Base-by-base conservation (phyloP, 1,139 yeast species). In the Candida mesenterica region DNA sequence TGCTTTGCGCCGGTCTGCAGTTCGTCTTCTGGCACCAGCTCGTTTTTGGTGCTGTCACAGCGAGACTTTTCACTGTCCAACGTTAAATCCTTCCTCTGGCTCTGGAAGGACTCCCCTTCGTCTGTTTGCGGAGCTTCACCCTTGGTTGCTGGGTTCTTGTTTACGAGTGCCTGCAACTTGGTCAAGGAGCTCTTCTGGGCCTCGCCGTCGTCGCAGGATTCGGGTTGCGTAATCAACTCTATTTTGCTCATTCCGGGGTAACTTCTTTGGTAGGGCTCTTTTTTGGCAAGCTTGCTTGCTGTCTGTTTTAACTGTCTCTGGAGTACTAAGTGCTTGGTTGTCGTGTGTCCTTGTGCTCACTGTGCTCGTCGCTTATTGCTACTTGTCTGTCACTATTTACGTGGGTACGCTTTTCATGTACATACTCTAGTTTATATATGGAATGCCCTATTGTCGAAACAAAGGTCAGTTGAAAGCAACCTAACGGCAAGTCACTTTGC, bases 211-310 rank as follows among this genome's bases (percentile, higher is more conserved):
- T 15, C 12, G 4, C 15, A 9, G 12, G 8, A 9, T 5, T 43
- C 44, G 9, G 49, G 53, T 31, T 52, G 53, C 3, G 56, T 49
- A 20, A 50, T 33, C 16, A 53, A 34, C 28, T 49, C 46, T 23
- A 51, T 46, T 17, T 43, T 49, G 27, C 38, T 40, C 44, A 41
- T 44, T 19, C n/a, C n/a, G n/a, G n/a, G n/a, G n/a, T n/a, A n/a
- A n/a, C n/a, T n/a, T n/a, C n/a, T n/a, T n/a, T n/a, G 14, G 8
- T 7, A 28, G n/a, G 30, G 17, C 18, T 17, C n/a, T 15, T 16
- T 3, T 27, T 25, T 38, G n/a, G n/a, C n/a, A n/a, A n/a, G n/a
- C n/a, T n/a, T n/a, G n/a, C n/a, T n/a, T n/a, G n/a, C n/a, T n/a
- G n/a, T n/a, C n/a, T n/a, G n/a, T n/a, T n/a, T n/a, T n/a, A n/a